Conservation (phyloP, 2,329 filamentous ascomycete genomes). For the Biscogniauxia sp. region DNA sequence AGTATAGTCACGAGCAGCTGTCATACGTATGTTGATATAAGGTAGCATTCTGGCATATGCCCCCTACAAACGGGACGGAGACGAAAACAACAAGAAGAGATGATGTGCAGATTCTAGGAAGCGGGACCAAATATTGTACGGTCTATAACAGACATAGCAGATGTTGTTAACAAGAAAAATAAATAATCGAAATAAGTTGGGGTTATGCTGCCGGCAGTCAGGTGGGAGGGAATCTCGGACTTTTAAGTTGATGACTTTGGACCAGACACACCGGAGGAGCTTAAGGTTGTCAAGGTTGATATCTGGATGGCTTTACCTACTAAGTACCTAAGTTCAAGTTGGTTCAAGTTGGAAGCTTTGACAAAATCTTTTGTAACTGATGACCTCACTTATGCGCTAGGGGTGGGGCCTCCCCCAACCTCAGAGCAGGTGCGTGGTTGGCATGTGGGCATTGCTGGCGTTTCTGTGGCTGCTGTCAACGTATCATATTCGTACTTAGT, state of each 20-base stretch:
- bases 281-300: no score
- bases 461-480: not conserved
- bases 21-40: constrained; percentile 24
- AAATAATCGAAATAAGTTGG: no score
- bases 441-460: constrained; percentile 13
- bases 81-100: not conserved
- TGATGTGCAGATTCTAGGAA: not conserved
- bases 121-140: not conserved
- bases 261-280: no score
- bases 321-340: no score
- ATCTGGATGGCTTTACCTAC: no score
- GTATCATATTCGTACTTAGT: no score
- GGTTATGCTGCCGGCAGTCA: no score
- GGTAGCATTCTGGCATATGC: constrained; percentile 15
- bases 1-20: not conserved
- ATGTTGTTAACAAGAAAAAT: no score
- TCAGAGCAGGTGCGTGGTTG: constrained; percentile 8
- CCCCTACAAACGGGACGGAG: not conserved
- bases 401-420: not conserved
- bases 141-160: not conserved
- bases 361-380: constrained; percentile 12
- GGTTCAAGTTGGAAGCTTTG: no score
- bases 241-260: no score
- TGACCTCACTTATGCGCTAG: constrained; percentile 2
- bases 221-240: no score